phyloP scores from a whole-genome alignment of 2,329 filamentous ascomycete genomes.

The Aureobasidium sp. region DNA sequence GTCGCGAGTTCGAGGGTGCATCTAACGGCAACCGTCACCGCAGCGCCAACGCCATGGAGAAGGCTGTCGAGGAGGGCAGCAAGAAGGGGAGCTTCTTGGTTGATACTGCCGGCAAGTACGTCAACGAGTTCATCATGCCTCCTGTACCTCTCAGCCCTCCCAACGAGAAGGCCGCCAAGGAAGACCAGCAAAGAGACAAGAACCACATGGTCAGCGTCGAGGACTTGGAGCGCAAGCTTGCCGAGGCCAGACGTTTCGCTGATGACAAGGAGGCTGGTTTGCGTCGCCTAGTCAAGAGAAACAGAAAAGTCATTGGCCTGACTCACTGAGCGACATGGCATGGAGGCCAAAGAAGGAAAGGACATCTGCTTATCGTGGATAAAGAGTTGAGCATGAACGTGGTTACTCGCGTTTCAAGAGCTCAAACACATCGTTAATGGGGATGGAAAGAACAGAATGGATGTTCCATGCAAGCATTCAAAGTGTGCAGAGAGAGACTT shows the following conservation, averaged over 20 bases:
- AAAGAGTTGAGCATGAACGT: background rate
- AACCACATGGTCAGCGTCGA: slow-evolving; percentile 19
- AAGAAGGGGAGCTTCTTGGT: slow-evolving; percentile 32
- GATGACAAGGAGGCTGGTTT: slow-evolving; percentile 28
- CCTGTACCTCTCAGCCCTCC: background rate
- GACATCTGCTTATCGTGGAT: background rate
- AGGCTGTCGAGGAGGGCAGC: slow-evolving; percentile 30
- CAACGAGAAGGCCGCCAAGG: slow-evolving; percentile 3
- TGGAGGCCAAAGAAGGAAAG: background rate
- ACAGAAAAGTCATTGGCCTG: slow-evolving; percentile 25
- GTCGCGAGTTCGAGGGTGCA: slow-evolving; percentile 22
- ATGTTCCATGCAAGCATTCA: background rate
- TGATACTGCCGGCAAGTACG: slow-evolving; percentile 29
- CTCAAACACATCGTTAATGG: background rate
- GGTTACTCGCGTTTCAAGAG: background rate
- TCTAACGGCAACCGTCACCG: slow-evolving; percentile 21
- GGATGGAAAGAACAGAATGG: background rate
- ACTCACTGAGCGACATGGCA: background rate
- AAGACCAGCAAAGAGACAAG: slow-evolving; percentile 12
- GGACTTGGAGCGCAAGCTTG: slow-evolving; percentile 25
- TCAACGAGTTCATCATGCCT: slow-evolving; percentile 32
- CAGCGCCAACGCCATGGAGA: slow-evolving; percentile 30
- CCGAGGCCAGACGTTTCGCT: slow-evolving; percentile 24
- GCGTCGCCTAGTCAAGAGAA: slow-evolving; percentile 29
- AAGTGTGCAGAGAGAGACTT: background rate